A percentile compares a stretch with the other conserved stretches of the same genome.
These are phyloP conservation scores for Cladobotryum mycophilum DNA, from an alignment of 2,329 filamentous ascomycete genomes.

Conservation along the genomic window DNA sequence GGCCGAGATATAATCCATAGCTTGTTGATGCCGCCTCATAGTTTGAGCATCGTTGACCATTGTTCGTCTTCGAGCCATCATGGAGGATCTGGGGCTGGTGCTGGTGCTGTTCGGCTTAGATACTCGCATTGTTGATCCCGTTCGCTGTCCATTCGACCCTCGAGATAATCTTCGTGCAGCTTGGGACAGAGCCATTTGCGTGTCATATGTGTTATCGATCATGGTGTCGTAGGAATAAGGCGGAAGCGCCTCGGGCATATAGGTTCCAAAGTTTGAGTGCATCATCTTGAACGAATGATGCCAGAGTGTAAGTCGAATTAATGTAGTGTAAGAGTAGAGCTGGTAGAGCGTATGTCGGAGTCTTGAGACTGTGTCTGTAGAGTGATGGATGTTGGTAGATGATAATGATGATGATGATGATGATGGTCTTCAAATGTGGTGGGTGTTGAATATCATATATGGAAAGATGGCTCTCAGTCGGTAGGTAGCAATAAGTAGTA, in stretches of 20 bases:
- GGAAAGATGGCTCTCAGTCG: neutral
- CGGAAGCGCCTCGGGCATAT: constrained; percentile 20
- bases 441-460: constrained; percentile 6
- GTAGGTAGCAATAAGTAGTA: constrained; percentile 4
- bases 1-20: constrained; percentile 29
- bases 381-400: neutral
- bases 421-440: neutral
- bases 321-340: neutral
- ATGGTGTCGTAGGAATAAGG: constrained; percentile 32
- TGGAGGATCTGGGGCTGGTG: constrained; percentile 57
- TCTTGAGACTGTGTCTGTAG: neutral
- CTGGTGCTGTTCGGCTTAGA: constrained; percentile 60
- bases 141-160: constrained; percentile 44
- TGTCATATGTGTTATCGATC: constrained; percentile 43
- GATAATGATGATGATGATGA: neutral
- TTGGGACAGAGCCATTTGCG: constrained; percentile 44
- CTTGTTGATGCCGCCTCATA: constrained; percentile 41
- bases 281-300: constrained; percentile 24
- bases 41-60: constrained; percentile 45
- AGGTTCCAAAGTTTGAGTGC: constrained; percentile 22
- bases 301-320: neutral
- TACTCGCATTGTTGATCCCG: constrained; percentile 50
- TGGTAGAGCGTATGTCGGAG: neutral
- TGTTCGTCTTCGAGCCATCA: constrained; percentile 49
- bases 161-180: constrained; percentile 43